Conservation (phyloP, 2,329 filamentous ascomycete species). For the Knufia petricola region DNA sequence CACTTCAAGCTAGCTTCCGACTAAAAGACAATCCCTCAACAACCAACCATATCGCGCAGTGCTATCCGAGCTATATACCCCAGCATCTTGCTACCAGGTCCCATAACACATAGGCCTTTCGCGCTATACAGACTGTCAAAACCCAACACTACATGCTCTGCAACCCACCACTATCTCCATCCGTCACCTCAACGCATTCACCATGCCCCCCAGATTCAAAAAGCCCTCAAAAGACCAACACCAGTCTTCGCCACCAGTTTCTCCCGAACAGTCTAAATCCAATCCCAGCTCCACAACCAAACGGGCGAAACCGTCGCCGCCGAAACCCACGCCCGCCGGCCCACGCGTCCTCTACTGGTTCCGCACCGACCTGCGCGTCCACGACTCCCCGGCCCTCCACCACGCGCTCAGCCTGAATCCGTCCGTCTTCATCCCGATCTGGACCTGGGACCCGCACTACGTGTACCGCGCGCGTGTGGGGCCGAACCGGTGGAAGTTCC, state of each 20-base stretch:
- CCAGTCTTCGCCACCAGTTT: neutral
- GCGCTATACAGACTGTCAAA: too few species aligned
- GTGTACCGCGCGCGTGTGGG: constrained; percentile 63
- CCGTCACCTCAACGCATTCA: neutral
- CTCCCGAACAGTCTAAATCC: constrained; percentile 2
- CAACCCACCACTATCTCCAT: too few species aligned
- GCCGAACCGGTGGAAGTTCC: constrained; percentile 64
- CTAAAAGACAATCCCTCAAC: too few species aligned
- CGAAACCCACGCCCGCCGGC: neutral
- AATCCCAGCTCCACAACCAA: constrained; percentile 14
- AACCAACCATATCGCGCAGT: too few species aligned
- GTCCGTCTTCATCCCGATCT: constrained; percentile 61
- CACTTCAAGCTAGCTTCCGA: too few species aligned
- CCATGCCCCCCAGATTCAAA: constrained; percentile 11
- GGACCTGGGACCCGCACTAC: constrained; percentile 75
- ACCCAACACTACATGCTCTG: too few species aligned
- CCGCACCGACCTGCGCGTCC: constrained; percentile 64
- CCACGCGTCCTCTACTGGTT: constrained; percentile 67
- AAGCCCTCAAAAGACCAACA: neutral
- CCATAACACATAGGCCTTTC: too few species aligned
- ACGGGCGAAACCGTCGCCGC: neutral
- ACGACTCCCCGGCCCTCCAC: constrained; percentile 65
- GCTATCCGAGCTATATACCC: too few species aligned
- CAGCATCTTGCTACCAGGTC: too few species aligned
- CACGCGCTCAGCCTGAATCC: constrained; percentile 62